A percentile compares a stretch with the other conserved stretches of the same genome.
Evolutionary conservation across 805 yeast genomes (phyloP).

Genomic region (Cyberlindnera maritima): DNA sequence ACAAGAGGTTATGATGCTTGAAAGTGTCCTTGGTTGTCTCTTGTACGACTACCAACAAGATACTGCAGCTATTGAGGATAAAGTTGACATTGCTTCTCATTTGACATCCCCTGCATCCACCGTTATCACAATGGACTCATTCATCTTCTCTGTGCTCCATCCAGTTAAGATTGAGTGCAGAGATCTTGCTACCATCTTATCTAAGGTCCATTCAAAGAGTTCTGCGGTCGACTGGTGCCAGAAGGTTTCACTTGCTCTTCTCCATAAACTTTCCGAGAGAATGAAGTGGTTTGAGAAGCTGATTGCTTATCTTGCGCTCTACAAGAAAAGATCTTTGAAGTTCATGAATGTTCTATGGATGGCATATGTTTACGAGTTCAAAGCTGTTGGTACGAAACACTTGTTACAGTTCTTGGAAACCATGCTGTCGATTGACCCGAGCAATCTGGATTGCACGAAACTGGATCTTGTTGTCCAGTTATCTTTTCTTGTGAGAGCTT

Average conservation of each 20-base stretch:
- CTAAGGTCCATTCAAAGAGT: neutral
- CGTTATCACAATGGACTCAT: constrained; percentile 16
- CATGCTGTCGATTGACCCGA: neutral
- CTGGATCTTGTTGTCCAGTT: constrained; percentile 21
- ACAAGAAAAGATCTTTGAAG: constrained; percentile 26
- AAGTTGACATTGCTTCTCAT: constrained; percentile 18
- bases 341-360: constrained; percentile 31
- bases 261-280: constrained; percentile 1
- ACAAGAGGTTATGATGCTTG: constrained; percentile 31
- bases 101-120: constrained; percentile 5
- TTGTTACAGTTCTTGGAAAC: constrained; percentile 6
- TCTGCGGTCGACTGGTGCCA: constrained; percentile 17
- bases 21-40: constrained; percentile 40
- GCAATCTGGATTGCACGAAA: constrained; percentile 7
- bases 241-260: constrained; percentile 9
- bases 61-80: constrained; percentile 9
- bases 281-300: constrained; percentile 6
- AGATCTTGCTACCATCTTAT: neutral
- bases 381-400: constrained; percentile 17
- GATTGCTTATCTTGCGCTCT: constrained; percentile 8
- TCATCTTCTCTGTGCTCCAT: constrained; percentile 15
- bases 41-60: constrained; percentile 28
- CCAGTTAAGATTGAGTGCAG: neutral
- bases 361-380: constrained; percentile 21
- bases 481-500: constrained; percentile 29